Conservation (phyloP, 164 flowering plant species). For the Macadamia integrifolia region DNA sequence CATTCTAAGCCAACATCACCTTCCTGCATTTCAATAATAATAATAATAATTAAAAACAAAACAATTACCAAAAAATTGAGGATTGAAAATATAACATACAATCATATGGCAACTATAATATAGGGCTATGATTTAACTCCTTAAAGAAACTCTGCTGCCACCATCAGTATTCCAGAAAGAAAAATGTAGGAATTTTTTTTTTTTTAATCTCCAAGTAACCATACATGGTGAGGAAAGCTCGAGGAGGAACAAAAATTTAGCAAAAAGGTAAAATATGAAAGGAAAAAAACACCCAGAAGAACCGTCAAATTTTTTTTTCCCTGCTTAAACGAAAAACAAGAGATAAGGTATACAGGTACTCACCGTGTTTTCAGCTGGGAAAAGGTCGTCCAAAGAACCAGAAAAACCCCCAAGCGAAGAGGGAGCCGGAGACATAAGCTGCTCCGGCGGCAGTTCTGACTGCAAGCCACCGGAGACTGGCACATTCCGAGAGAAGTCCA, state of each 20-base stretch:
- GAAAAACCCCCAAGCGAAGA: conserved; percentile 13
- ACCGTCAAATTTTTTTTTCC: too few relatives aligned
- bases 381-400: conserved; percentile 36
- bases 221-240: background rate
- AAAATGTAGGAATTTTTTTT: background rate
- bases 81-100: background rate
- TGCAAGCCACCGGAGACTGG: conserved; percentile 31
- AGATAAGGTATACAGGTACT: background rate
- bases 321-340: too few relatives aligned
- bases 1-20: conserved; percentile 49
- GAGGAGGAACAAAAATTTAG: too few relatives aligned
- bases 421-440: conserved; percentile 18
- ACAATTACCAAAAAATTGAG: background rate
- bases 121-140: background rate
- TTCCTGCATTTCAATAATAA: conserved; percentile 28
- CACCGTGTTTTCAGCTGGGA: conserved; percentile 34
- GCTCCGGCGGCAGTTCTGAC: conserved; percentile 24
- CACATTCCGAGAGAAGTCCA: conserved; percentile 45
- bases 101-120: background rate
- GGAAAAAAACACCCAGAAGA: background rate
- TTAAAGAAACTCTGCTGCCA: too few relatives aligned
- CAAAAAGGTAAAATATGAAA: background rate
- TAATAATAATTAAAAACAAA: background rate
- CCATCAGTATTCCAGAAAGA: background rate
- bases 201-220: too few relatives aligned